phyloP scores from a whole-genome alignment of 495 filamentous ascomycete genomes.

The Talaromyces trachyspermus region DNA sequence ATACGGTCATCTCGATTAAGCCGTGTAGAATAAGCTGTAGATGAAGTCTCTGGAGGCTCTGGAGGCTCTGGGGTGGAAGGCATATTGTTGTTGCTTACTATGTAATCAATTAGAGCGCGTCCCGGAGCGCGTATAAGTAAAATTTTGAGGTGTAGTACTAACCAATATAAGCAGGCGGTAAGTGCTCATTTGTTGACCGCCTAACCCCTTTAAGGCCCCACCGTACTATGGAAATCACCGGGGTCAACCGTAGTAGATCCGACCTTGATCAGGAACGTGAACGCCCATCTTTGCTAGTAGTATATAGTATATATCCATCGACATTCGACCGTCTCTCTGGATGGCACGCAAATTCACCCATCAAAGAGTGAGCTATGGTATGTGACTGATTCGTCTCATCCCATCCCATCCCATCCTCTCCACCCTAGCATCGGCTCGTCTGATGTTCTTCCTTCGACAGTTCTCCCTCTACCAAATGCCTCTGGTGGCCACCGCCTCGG shows the following conservation, averaged over 20 bases:
- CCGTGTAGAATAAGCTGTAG: background rate
- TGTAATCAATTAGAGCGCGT: background rate
- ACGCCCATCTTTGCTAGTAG: background rate
- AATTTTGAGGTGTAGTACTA: background rate
- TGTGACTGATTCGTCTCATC: constrained; percentile 2
- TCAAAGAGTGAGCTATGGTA: constrained; percentile 46
- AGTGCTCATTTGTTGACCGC: background rate
- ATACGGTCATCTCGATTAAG: constrained; percentile 15
- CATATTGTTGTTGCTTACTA: background rate
- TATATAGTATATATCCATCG: background rate
- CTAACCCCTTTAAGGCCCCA: background rate
- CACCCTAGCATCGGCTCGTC: constrained; percentile 2
- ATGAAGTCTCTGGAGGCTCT: background rate
- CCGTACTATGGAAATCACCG: background rate
- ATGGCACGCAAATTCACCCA: constrained; percentile 44
- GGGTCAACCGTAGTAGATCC: background rate
- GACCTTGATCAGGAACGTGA: too few species aligned
- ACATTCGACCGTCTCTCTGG: constrained; percentile 16
- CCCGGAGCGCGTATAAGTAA: too few species aligned
- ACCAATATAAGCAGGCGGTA: background rate
- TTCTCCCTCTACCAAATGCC: constrained; percentile 88
- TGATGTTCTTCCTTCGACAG: constrained; percentile 35
- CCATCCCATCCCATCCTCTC: background rate
- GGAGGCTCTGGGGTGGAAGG: background rate
- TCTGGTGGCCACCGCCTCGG: constrained; percentile 87